Evolutionary conservation across 768 basidiomycete species (phyloP).

Genomic region (Trametes villosa): DNA sequence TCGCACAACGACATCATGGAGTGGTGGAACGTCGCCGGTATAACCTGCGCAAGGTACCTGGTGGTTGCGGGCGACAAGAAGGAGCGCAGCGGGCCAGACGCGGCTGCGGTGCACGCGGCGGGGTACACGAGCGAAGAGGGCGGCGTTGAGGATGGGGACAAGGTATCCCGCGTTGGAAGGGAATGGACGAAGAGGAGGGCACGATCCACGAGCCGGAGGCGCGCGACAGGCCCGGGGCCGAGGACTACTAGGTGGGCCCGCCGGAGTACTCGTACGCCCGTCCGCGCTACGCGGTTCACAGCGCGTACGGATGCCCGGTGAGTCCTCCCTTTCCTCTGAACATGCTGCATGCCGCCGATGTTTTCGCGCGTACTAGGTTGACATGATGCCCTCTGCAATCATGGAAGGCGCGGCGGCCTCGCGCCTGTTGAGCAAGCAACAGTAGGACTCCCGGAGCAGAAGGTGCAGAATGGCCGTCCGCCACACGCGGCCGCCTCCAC

Average conservation of each 20-base stretch:
- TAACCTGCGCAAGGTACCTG: constrained; percentile 92
- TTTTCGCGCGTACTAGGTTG: constrained; percentile 47
- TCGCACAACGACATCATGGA: constrained; percentile 99
- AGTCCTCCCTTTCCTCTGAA: constrained; percentile 3
- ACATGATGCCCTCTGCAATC: constrained; percentile 45
- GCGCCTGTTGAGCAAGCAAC: constrained; percentile 58
- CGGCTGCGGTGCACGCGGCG: constrained; percentile 85
- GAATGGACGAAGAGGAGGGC: constrained; percentile 48
- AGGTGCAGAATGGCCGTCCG: constrained; percentile 64
- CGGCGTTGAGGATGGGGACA: constrained; percentile 58
- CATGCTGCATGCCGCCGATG: too few species aligned
- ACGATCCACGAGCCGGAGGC: constrained; percentile 54
- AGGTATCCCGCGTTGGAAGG: constrained; percentile 62
- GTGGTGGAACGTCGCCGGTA: constrained; percentile 98
- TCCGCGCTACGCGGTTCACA: too few species aligned
- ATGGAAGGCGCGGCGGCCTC: constrained; percentile 40
- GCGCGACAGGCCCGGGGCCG: constrained; percentile 44
- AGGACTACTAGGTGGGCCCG: constrained; percentile 55
- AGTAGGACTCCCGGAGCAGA: too few species aligned
- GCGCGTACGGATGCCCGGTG: constrained; percentile 37
- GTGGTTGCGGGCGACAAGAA: constrained; percentile 94
- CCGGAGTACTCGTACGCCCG: constrained; percentile 62
- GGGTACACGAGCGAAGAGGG: constrained; percentile 89
- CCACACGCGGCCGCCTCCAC: constrained; percentile 39
- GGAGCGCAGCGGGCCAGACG: constrained; percentile 90